Evolutionary conservation across 345 rosid genomes (phyloP).

Genomic region (Eucalyptus cloeziana): DNA sequence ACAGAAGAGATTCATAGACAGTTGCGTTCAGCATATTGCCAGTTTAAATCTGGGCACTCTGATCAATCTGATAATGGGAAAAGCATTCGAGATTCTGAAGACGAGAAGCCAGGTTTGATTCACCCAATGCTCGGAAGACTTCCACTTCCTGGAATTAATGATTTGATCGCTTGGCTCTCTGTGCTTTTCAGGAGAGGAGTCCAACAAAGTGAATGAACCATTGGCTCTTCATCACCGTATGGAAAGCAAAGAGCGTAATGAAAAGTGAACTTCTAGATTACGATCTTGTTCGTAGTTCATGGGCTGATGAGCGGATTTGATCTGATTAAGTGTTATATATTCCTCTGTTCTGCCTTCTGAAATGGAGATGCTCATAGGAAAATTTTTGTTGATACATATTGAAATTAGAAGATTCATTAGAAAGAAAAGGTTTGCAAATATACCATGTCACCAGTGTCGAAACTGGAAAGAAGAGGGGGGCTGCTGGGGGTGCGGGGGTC

Average conservation of each 20-base stretch:
- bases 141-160: background rate
- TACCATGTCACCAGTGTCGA: background rate
- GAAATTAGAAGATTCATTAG: background rate
- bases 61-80: background rate
- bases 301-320: background rate
- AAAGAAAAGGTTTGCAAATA: background rate
- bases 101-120: conserved; percentile 13
- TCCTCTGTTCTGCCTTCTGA: background rate
- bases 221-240: background rate
- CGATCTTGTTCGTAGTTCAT: background rate
- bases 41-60: conserved; percentile 7
- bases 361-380: background rate
- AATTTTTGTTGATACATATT: background rate
- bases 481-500: background rate
- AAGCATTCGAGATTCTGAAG: conserved; percentile 5
- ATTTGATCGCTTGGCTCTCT: background rate
- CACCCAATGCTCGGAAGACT: background rate
- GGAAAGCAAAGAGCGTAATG: background rate
- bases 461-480: background rate
- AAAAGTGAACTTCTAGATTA: background rate
- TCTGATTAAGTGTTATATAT: background rate
- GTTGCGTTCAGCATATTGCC: conserved; percentile 61
- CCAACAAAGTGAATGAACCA: background rate
- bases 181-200: conserved; percentile 8
- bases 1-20: conserved; percentile 31